A percentile compares a stretch with the other conserved stretches of the same genome.
These are phyloP conservation scores for Talaromyces sp. DNA, from an alignment of 2,329 filamentous ascomycete genomes.

Conservation along the genomic window DNA sequence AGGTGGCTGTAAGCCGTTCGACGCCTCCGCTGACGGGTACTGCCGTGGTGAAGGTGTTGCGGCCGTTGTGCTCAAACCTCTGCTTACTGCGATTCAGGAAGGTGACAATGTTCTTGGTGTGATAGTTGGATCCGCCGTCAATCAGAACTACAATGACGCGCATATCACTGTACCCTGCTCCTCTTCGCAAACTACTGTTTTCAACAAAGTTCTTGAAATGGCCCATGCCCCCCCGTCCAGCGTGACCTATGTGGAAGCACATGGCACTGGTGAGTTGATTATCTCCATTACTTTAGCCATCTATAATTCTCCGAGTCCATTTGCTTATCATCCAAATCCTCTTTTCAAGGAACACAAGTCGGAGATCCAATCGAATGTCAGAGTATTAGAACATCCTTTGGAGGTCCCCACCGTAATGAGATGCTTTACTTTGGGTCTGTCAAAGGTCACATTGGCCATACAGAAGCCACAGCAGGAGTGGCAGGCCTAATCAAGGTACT, in stretches of 20 bases:
- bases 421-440: conserved; percentile 28
- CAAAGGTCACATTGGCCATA: conserved; percentile 35
- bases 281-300: not conserved
- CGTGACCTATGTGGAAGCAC: conserved; percentile 31
- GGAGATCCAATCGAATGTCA: conserved; percentile 25
- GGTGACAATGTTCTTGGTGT: conserved; percentile 41
- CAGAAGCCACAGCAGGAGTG: conserved; percentile 29
- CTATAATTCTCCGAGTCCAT: not conserved
- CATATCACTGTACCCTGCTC: conserved; percentile 12
- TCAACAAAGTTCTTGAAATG: conserved; percentile 7
- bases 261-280: conserved; percentile 33
- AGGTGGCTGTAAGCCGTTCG: conserved; percentile 51
- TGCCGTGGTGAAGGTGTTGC: conserved; percentile 52
- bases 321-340: not conserved
- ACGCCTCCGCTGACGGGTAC: conserved; percentile 46
- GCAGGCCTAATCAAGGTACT: conserved; percentile 26
- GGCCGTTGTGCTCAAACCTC: conserved; percentile 49
- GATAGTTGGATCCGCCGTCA: conserved; percentile 30
- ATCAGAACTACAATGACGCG: conserved; percentile 25
- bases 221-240: conserved; percentile 3
- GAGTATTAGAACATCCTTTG: conserved; percentile 17
- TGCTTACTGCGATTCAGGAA: conserved; percentile 46
- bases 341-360: conserved; percentile 20
- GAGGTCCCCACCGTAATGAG: conserved; percentile 7
- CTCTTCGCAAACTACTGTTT: conserved; percentile 3